phyloP scores from a whole-genome alignment of 2,329 filamentous ascomycete genomes.

The Triangularia verruculosa region DNA sequence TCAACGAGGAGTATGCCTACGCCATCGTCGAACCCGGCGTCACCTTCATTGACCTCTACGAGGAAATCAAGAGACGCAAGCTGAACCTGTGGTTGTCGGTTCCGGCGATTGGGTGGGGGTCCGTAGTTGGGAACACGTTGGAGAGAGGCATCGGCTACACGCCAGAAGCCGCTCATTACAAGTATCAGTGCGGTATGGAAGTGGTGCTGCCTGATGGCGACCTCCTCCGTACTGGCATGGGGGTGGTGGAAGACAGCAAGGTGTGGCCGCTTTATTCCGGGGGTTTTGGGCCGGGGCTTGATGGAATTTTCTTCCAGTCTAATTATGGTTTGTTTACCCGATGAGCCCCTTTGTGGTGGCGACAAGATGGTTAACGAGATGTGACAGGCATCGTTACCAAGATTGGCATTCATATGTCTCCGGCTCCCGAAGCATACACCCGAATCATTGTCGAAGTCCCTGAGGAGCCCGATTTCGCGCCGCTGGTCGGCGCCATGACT shows the following conservation, averaged over 20 bases:
- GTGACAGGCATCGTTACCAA: constrained; percentile 12
- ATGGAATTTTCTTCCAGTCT: constrained; percentile 5
- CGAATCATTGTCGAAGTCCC: constrained; percentile 5
- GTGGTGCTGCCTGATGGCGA: constrained; percentile 46
- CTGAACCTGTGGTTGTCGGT: constrained; percentile 43
- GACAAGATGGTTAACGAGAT: not conserved
- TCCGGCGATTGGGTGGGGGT: constrained; percentile 41
- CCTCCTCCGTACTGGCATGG: constrained; percentile 47
- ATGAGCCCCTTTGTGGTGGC: not conserved
- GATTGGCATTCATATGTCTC: constrained; percentile 10
- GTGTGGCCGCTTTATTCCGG: constrained; percentile 29
- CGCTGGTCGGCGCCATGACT: constrained; percentile 30
- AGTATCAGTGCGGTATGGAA: constrained; percentile 44
- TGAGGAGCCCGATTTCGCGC: constrained; percentile 25
- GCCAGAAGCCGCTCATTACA: constrained; percentile 40
- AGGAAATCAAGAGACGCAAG: constrained; percentile 42
- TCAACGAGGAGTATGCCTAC: constrained; percentile 48
- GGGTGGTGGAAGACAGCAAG: constrained; percentile 39
- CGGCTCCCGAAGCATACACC: constrained; percentile 10
- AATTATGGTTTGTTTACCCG: not conserved
- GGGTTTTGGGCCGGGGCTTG: constrained; percentile 4
- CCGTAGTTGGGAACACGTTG: constrained; percentile 43
- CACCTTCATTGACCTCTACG: constrained; percentile 49
- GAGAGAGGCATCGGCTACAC: constrained; percentile 46
- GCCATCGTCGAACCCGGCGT: constrained; percentile 55